Base-by-base conservation (phyloP, 768 basidiomycete genomes). In the Boletus vinaceobasis region DNA sequence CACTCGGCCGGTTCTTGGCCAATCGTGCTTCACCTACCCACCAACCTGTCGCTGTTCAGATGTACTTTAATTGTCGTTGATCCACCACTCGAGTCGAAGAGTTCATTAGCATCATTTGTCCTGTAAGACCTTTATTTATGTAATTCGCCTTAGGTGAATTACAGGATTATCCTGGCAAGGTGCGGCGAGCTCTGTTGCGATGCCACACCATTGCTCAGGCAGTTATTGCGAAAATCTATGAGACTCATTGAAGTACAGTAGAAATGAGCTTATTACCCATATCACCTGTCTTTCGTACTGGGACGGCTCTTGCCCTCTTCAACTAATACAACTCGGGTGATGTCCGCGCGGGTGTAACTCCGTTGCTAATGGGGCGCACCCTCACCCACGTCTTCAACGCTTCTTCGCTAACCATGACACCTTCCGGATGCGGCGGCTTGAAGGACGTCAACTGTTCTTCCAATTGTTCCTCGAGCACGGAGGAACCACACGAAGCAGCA, bases 361-460 rank as follows among this genome's bases (percentile, higher is more conserved):
- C 46, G 5, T 38, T 66, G 49, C 51, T 63, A 29, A 71, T 43
- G 5, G 70, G 70, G 40, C 66, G 71, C 50, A 73, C 68, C 57
- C 52, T 65, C 50, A 59, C 68, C 49, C 65, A 56, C 42, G 67
- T 67, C 59, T 79, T 79, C 60, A 89, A 71, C 48, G 65, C 70
- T 32, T 77, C 80, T 69, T 92, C 90, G 60, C 77, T 76, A 14
- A 90, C 78, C 91, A 92, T 92, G 17, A 87, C 73, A 15, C 78
- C 77, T 52, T 82, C 78, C 0, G 90, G 90, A 65, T 93, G 90
- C 7, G 90, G 90, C 1, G 91, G 89, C 57, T 71, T 74, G 72
- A 83, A 93, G 10, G 71, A 71, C 48, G 69, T 69, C 42, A 78
- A 62, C 72, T 96, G 95, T n/a, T 73, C 65, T 46, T 76, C 76